Evolutionary conservation across 2,329 filamentous ascomycete genomes (phyloP).

Genomic region (Cyphellophora attinorum): DNA sequence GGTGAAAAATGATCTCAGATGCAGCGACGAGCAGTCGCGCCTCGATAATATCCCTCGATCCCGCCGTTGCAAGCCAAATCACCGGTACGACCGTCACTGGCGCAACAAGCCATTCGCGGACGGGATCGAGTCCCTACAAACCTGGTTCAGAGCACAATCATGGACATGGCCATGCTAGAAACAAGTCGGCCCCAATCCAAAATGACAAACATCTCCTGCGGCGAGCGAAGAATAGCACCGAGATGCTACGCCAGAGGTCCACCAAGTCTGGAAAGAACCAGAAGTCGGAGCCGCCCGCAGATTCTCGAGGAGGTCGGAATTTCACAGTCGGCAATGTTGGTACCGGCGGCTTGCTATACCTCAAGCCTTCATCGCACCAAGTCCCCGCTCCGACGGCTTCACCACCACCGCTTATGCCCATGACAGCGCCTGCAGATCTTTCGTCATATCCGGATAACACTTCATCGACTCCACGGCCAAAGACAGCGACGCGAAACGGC

Average conservation of each 20-base stretch:
- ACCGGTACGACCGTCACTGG: constrained; percentile 8
- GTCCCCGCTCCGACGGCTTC: constrained; percentile 22
- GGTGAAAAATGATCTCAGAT: constrained; percentile 14
- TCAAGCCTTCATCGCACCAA: constrained; percentile 53
- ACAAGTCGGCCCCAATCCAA: constrained; percentile 15
- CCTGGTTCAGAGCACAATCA: too few relatives aligned
- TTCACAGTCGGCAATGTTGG: constrained; percentile 76
- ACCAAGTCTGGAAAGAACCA: constrained; percentile 41
- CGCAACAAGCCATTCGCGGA: constrained; percentile 10
- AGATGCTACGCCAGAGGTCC: constrained; percentile 33
- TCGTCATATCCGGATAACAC: not conserved
- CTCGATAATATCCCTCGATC: constrained; percentile 18
- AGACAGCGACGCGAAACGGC: too few relatives aligned
- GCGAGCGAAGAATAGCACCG: constrained; percentile 42
- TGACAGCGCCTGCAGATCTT: constrained; percentile 41
- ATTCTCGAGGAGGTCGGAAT: constrained; percentile 58
- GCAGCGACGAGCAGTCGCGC: constrained; percentile 15
- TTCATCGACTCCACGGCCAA: not conserved
- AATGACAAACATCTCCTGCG: constrained; percentile 22
- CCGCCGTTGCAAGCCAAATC: constrained; percentile 19
- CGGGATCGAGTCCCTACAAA: constrained; percentile 16
- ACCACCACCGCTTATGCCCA: constrained; percentile 38
- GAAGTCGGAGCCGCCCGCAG: constrained; percentile 51
- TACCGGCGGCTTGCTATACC: constrained; percentile 72
- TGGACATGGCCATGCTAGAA: constrained; percentile 15